Base-by-base conservation (phyloP, 2,329 filamentous ascomycete genomes). In the Trichoderma asperellum region DNA sequence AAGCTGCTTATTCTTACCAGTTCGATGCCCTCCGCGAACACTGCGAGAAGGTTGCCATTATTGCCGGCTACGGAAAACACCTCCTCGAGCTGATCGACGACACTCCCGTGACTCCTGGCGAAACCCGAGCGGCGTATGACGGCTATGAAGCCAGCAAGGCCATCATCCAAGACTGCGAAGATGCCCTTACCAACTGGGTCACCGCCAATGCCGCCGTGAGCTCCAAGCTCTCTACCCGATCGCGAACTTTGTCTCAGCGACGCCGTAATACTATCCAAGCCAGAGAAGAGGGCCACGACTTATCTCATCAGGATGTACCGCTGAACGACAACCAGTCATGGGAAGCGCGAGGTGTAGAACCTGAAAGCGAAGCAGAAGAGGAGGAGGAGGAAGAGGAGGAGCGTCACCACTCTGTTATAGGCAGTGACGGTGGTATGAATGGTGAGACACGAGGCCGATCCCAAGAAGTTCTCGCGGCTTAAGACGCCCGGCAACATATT, bases 101-200 rank as follows among this genome's bases (percentile, higher is more conserved):
- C 79, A 96, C 92, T 7, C 96, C 96, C 2, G 96, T 99, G 68
- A 99, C 96, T 6, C 96, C 96, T 29, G 96, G 96, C 75, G 96
- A 99, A 86, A 98, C 95, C 24, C 92, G 96, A 73, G 89, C 93
- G 65, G 94, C 96, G 1, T 99, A 99, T 78, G 96, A 99, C 77
- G 96, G 96, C 72, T 99, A 99, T 79, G 96, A 99, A 81, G 94
- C 94, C 72, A 97, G 93, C 87, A 98, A 97, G 84, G 95, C 92
- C 73, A 98, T 99, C 82, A 98, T 99, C 77, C 96, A 99, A 83
- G 96, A 99, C 82, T 99, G 96, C 81, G 96, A 99, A 83, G 94
- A 98, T 79, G 88, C 96, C 1, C 89, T 99, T 71, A 97, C 94
- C 79, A 97, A 97, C 85, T 99, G 96, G 96, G 94, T 98, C 49